These are phyloP conservation scores for Furculomyces boomerangus DNA, from an alignment of 371 early-diverging fungal species.

Conservation along the genomic window DNA sequence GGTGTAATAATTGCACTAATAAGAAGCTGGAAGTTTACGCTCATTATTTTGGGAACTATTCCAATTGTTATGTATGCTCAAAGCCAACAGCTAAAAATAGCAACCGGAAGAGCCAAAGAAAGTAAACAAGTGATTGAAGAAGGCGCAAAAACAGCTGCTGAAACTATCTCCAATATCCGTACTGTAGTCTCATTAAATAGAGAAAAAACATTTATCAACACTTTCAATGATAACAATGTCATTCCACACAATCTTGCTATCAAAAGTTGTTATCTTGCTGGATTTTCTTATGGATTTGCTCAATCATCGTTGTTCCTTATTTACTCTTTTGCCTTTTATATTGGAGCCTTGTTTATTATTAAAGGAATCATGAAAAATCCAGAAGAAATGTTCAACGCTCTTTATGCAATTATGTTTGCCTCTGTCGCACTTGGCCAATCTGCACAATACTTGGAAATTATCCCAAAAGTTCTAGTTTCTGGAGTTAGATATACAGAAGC, in stretches of 20 bases:
- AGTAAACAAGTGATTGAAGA: constrained; percentile 6
- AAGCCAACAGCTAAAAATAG: constrained; percentile 5
- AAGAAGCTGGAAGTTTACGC: constrained; percentile 9
- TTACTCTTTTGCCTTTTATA: constrained; percentile 17
- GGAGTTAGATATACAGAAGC: constrained; percentile 2
- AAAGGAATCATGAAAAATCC: constrained; percentile 18
- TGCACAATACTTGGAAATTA: constrained; percentile 7
- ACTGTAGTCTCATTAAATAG: constrained; percentile 70
- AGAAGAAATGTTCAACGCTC: constrained; percentile 31
- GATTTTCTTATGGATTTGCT: constrained; percentile 43
- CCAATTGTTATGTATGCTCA: constrained; percentile 22
- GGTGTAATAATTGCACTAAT: constrained; percentile 13
- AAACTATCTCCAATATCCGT: constrained; percentile 62
- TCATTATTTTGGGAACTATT: constrained; percentile 30
- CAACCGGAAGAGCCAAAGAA: neutral
- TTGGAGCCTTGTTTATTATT: constrained; percentile 12
- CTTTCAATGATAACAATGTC: constrained; percentile 33
- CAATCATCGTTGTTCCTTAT: constrained; percentile 20
- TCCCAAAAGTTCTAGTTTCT: constrained; percentile 13
- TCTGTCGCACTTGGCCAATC: constrained; percentile 21
- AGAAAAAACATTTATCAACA: constrained; percentile 41
- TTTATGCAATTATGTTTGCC: constrained; percentile 54
- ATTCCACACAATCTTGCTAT: constrained; percentile 39
- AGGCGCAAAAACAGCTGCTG: constrained; percentile 27
- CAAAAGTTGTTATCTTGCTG: constrained; percentile 30